Conservation (phyloP, 2,329 filamentous ascomycete species). For the Neurospora crassa region DNA sequence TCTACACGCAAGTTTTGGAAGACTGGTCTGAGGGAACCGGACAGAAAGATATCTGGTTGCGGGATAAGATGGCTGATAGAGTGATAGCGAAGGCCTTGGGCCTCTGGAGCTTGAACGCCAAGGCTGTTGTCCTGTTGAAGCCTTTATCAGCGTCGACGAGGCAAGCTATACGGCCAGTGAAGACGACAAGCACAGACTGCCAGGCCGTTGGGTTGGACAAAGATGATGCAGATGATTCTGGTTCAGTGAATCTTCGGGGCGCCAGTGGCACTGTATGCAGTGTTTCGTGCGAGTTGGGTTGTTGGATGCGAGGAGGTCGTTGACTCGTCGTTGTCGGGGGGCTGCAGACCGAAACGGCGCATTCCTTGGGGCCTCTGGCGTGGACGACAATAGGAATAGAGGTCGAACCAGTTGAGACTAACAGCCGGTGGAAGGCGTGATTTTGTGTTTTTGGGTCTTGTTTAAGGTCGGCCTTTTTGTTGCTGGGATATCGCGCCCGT, state of each 20-base stretch:
- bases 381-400: neutral
- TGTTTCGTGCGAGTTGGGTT: conserved; percentile 28
- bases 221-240: conserved; percentile 43
- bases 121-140: neutral
- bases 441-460: neutral
- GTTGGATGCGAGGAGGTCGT: conserved; percentile 26
- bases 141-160: conserved; percentile 13
- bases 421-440: neutral
- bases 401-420: neutral
- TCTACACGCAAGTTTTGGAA: neutral
- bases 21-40: neutral
- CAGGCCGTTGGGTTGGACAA: conserved; percentile 35
- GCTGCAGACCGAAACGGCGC: conserved; percentile 29
- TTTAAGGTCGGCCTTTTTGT: neutral
- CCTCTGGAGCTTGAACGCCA: neutral
- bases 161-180: neutral
- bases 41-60: neutral
- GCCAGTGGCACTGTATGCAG: conserved; percentile 41
- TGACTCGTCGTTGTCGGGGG: conserved; percentile 23
- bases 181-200: conserved; percentile 13
- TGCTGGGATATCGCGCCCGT: conserved; percentile 1
- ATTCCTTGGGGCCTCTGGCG: neutral
- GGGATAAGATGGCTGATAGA: neutral
- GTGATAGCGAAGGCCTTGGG: neutral
- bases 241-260: conserved; percentile 33